Percentiles rank a stretch among this genome's conserved stretches.
Conservation (phyloP, 2,329 filamentous ascomycete genomes). For the Cladophialophora carrionii region DNA sequence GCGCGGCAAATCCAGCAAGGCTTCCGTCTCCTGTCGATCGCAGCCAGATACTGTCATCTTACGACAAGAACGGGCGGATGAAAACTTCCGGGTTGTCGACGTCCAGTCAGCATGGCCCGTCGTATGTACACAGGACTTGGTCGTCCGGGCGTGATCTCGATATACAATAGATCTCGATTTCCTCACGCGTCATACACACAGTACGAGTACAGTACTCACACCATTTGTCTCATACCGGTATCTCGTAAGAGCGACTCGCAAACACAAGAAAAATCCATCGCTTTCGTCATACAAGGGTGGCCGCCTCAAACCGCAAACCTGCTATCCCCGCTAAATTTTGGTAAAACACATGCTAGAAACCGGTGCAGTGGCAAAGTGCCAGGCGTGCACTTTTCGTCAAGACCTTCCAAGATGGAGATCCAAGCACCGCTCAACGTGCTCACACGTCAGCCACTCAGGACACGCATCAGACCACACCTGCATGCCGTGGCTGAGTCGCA, state of each 20-base stretch:
- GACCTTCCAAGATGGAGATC: conserved; percentile 6
- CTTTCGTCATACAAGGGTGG: background rate
- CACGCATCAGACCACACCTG: conserved; percentile 15
- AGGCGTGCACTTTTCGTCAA: conserved; percentile 1
- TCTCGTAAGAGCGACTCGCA: background rate
- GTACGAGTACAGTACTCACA: background rate
- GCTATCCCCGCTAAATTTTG: background rate
- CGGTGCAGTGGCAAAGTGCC: background rate
- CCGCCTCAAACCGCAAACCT: background rate
- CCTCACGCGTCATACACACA: background rate
- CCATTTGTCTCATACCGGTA: background rate
- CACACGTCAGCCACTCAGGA: conserved; percentile 16
- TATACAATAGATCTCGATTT: background rate
- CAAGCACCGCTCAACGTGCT: conserved; percentile 20
- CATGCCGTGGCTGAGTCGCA: background rate
- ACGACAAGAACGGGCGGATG: background rate
- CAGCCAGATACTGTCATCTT: background rate
- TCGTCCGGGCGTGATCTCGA: background rate
- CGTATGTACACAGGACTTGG: background rate
- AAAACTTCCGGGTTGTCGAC: background rate
- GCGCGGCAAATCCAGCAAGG: conserved; percentile 1
- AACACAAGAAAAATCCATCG: background rate
- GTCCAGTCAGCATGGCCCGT: background rate
- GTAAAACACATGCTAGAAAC: conserved; percentile 5
- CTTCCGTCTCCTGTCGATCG: conserved; percentile 7